Conservation (phyloP, 345 rosid genomes). For the Brassica nigra region DNA sequence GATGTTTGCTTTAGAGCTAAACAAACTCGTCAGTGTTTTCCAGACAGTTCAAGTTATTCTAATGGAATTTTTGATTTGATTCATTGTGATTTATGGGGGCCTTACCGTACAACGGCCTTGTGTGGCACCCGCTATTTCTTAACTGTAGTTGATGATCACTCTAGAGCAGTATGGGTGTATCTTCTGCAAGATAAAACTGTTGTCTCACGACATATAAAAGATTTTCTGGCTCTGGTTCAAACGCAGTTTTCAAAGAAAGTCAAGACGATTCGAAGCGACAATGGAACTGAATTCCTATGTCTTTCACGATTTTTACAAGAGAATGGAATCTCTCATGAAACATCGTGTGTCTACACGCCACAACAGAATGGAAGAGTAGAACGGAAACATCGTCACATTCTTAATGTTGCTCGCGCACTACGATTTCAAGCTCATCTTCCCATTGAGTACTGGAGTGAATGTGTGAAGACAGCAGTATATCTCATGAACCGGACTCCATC, state of each 20-base stretch:
- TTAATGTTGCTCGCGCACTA: not conserved
- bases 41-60: not conserved
- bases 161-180: not conserved
- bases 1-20: too few relatives aligned
- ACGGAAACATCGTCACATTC: not conserved
- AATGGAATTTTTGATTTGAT: not conserved
- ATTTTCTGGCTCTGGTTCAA: not conserved
- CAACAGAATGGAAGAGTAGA: not conserved
- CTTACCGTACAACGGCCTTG: not conserved
- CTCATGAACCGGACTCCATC: not conserved
- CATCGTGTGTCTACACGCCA: not conserved
- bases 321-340: not conserved
- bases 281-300: not conserved
- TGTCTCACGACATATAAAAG: not conserved
- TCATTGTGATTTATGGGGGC: not conserved
- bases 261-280: not conserved
- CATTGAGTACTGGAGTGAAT: not conserved
- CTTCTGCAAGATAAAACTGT: not conserved
- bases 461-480: not conserved
- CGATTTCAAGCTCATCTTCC: not conserved
- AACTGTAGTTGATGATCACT: not conserved
- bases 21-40: not conserved
- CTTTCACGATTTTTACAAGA: not conserved
- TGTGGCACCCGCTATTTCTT: not conserved
- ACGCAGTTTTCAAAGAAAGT: not conserved